Conservation (phyloP, 192 early-diverging fungal species). For the Backusella parvicylindrica region DNA sequence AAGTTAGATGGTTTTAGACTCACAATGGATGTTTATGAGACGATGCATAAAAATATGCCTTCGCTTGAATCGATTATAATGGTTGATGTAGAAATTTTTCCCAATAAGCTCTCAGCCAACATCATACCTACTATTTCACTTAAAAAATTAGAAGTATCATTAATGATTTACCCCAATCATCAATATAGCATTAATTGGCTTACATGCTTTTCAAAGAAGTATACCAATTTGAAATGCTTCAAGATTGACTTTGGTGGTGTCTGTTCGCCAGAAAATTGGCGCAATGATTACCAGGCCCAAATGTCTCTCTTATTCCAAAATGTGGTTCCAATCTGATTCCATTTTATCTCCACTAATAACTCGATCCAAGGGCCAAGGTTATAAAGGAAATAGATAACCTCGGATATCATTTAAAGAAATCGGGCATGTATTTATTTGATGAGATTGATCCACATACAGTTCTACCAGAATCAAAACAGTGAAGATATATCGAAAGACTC, state of each 20-base stretch:
- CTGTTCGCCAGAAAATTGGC: background rate
- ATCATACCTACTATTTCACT: background rate
- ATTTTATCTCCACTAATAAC: background rate
- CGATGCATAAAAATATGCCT: background rate
- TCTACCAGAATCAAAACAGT: background rate
- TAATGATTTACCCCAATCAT: background rate
- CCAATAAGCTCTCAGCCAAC: background rate
- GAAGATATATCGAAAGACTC: too few species aligned
- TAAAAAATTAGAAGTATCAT: background rate
- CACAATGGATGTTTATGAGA: background rate
- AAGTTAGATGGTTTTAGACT: background rate
- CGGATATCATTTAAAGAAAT: background rate
- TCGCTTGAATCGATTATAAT: too few species aligned
- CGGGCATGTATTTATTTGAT: background rate
- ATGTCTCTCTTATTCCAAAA: background rate
- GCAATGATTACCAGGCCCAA: background rate
- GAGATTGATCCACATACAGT: background rate
- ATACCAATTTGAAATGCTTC: background rate
- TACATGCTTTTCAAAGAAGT: background rate
- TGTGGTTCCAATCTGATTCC: background rate
- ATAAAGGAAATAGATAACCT: background rate
- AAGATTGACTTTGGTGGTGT: background rate
- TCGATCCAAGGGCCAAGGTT: background rate
- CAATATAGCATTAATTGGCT: background rate
- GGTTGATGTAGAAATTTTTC: background rate